A percentile compares a stretch with the other conserved stretches of the same genome.
Evolutionary conservation across 2,329 filamentous ascomycete genomes (phyloP).

Genomic region (Eutypella sp.): DNA sequence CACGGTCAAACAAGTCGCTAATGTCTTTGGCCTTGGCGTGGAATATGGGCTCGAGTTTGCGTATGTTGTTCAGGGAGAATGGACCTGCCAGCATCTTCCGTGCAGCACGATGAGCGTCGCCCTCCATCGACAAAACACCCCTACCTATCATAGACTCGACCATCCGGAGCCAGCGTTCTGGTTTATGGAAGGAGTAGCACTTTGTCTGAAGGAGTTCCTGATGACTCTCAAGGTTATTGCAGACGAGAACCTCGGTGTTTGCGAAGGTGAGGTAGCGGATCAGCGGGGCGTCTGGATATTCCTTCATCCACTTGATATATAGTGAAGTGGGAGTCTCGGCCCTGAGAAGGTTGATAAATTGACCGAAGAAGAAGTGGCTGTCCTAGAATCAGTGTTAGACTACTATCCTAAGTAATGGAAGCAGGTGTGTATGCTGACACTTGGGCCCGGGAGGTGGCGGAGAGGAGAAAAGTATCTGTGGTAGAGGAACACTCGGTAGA

Average conservation of each 20-base stretch:
- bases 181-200: constrained; percentile 18
- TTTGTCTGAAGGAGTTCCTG: constrained; percentile 25
- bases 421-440: constrained; percentile 3
- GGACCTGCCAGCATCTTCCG: constrained; percentile 8
- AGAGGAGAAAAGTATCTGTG: constrained; percentile 14
- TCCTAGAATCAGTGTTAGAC: constrained; percentile 6
- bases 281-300: constrained; percentile 22
- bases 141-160: constrained; percentile 7
- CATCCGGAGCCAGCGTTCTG: constrained; percentile 7
- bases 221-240: constrained; percentile 19
- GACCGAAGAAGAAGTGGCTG: constrained; percentile 17
- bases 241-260: constrained; percentile 23
- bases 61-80: constrained; percentile 9
- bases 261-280: constrained; percentile 24
- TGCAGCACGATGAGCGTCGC: constrained; percentile 6
- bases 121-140: constrained; percentile 9
- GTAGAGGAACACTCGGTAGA: constrained; percentile 13
- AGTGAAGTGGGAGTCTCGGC: constrained; percentile 12
- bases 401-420: too few relatives aligned
- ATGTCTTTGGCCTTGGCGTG: constrained; percentile 5
- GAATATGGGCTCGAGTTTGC: constrained; percentile 9
- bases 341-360: constrained; percentile 14
- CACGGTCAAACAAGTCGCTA: constrained; percentile 2
- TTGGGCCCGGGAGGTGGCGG: constrained; percentile 14
- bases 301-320: constrained; percentile 20